These are phyloP conservation scores for Trichophyton verrucosum DNA, from an alignment of 2,329 filamentous ascomycete genomes.

Conservation along the genomic window DNA sequence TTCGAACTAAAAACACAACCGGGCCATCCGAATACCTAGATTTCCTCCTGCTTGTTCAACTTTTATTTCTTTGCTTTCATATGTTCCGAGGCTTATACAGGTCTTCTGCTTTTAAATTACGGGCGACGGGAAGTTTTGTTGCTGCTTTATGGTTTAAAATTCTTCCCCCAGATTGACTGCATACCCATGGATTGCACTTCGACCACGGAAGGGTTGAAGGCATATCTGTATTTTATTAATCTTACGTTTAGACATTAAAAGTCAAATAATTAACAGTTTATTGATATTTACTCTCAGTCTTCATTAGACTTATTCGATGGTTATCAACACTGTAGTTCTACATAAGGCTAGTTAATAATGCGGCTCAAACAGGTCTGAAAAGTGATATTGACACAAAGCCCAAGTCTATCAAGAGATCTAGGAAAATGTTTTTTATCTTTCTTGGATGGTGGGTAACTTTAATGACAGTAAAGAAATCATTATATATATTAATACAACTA, in stretches of 20 bases:
- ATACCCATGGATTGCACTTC: neutral
- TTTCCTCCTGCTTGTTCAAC: neutral
- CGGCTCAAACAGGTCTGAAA: too few relatives aligned
- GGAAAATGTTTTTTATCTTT: too few relatives aligned
- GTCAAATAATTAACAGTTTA: constrained; percentile 1
- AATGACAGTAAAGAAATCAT: too few relatives aligned
- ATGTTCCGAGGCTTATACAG: neutral
- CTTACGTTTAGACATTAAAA: constrained; percentile 1
- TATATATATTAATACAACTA: too few relatives aligned
- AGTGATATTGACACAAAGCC: too few relatives aligned
- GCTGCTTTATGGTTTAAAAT: neutral
- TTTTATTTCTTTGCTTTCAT: neutral
- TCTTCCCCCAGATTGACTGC: neutral
- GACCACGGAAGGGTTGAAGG: neutral
- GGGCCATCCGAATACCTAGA: neutral
- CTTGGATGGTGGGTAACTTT: too few relatives aligned
- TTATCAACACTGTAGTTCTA: too few relatives aligned
- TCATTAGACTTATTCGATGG: neutral
- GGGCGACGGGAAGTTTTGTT: neutral
- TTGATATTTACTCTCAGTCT: neutral
- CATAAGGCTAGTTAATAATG: too few relatives aligned
- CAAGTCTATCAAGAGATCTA: too few relatives aligned
- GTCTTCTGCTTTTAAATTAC: neutral
- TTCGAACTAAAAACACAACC: neutral
- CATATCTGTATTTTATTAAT: constrained; percentile 3